Conservation (phyloP, 768 basidiomycete species). For the Coprinellus aureogranulatus region DNA sequence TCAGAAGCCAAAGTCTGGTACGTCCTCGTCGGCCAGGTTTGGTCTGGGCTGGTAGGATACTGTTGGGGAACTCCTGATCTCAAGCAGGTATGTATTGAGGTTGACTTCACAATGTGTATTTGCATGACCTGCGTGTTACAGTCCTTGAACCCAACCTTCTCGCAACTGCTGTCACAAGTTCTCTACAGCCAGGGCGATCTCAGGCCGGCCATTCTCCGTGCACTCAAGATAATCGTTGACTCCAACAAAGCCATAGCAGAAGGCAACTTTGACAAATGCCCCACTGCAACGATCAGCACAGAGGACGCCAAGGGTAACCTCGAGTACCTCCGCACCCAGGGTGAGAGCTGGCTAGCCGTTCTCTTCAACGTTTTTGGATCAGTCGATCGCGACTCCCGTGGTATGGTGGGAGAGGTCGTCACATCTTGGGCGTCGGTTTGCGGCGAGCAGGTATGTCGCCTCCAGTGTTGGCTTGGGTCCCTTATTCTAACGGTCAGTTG, state of each 20-base stretch:
- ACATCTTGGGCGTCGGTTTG: constrained; percentile 83
- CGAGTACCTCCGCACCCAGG: constrained; percentile 69
- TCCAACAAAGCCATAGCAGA: constrained; percentile 57
- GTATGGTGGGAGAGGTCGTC: constrained; percentile 85
- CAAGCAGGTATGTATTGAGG: constrained; percentile 45
- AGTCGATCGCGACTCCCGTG: constrained; percentile 69
- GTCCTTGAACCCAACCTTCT: constrained; percentile 74
- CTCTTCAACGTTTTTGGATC: constrained; percentile 96
- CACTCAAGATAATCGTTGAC: constrained; percentile 78
- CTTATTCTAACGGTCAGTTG: background rate
- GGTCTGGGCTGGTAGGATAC: constrained; percentile 90
- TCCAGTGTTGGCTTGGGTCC: background rate
- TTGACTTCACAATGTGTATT: too few species aligned
- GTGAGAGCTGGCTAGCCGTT: constrained; percentile 91
- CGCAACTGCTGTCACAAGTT: constrained; percentile 88
- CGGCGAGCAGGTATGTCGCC: constrained; percentile 53
- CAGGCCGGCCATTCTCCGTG: constrained; percentile 77
- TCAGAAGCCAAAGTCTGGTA: constrained; percentile 95
- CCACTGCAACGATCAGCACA: constrained; percentile 48
- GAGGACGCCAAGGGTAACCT: constrained; percentile 67
- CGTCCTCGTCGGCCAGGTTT: constrained; percentile 89
- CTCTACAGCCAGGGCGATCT: constrained; percentile 88
- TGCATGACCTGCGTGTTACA: too few species aligned
- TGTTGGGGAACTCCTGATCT: constrained; percentile 81
- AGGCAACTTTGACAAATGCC: constrained; percentile 16